A percentile compares a stretch with the other conserved stretches of the same genome.
Conservation (phyloP, 768 basidiomycete genomes). For the Xerocomellus dryophilus region DNA sequence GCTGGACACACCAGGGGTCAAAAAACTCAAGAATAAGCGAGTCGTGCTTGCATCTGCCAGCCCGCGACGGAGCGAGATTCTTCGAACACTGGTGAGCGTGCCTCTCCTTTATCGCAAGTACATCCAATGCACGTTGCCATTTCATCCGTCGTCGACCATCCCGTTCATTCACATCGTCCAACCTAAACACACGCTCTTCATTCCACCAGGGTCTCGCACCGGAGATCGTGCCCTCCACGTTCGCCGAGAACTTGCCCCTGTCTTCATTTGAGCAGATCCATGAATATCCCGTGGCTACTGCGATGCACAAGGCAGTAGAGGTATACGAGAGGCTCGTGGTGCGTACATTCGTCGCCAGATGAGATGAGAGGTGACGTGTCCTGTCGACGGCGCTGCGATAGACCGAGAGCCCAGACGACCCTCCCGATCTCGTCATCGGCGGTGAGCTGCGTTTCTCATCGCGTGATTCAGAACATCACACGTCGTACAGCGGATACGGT, state of each 20-base stretch:
- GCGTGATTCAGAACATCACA: not conserved
- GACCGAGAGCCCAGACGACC: constrained; percentile 57
- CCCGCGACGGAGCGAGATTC: constrained; percentile 80
- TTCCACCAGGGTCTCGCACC: constrained; percentile 54
- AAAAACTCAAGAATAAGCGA: constrained; percentile 71
- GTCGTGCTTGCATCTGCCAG: constrained; percentile 86
- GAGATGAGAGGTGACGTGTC: not conserved
- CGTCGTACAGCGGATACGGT: constrained; percentile 82
- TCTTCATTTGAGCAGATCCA: constrained; percentile 65
- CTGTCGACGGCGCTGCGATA: constrained; percentile 15
- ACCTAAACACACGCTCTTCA: not conserved
- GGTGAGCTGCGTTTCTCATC: constrained; percentile 38
- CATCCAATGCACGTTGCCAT: not conserved
- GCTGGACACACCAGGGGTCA: constrained; percentile 54
- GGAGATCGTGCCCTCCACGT: constrained; percentile 72
- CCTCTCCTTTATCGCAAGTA: not conserved
- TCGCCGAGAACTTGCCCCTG: constrained; percentile 73
- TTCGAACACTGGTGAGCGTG: constrained; percentile 64
- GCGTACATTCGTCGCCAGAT: constrained; percentile 18
- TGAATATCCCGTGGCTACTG: constrained; percentile 75
- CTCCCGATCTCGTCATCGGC: constrained; percentile 77
- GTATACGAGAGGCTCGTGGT: constrained; percentile 84
- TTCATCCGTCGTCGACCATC: not conserved
- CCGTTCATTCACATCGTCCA: not conserved
- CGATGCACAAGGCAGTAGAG: constrained; percentile 77